Percentiles rank a stretch among this genome's conserved stretches.
phyloP scores from a whole-genome alignment of 495 filamentous ascomycete genomes.

The Penicillium dipodomyicola region DNA sequence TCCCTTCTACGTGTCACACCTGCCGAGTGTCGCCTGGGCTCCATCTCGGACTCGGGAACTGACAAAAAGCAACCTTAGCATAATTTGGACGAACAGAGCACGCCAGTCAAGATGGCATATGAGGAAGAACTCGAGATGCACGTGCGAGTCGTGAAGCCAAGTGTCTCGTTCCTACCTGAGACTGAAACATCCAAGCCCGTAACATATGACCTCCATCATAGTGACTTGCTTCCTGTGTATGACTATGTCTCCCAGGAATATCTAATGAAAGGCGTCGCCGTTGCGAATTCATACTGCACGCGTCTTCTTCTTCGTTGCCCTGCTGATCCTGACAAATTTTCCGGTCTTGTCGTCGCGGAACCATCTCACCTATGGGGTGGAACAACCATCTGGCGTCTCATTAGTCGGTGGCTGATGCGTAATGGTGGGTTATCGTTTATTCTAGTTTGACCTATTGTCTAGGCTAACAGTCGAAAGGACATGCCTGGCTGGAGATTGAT shows the following conservation, averaged over 20 bases:
- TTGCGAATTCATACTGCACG: constrained; percentile 7
- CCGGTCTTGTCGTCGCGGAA: constrained; percentile 14
- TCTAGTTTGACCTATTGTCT: not conserved
- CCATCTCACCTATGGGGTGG: constrained; percentile 14
- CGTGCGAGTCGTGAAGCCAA: not conserved
- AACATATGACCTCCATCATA: constrained; percentile 7
- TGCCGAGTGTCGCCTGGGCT: not conserved
- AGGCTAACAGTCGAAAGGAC: constrained; percentile 4
- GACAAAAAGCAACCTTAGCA: not conserved
- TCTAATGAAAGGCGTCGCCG: constrained; percentile 10
- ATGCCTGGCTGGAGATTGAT: constrained; percentile 15
- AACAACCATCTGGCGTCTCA: constrained; percentile 11
- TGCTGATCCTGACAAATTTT: constrained; percentile 4
- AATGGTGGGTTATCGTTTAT: constrained; percentile 1
- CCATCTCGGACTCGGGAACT: not conserved
- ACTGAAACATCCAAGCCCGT: constrained; percentile 13
- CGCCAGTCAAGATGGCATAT: not conserved
- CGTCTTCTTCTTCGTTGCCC: constrained; percentile 15
- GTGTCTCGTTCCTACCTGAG: constrained; percentile 7
- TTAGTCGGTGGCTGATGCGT: constrained; percentile 16
- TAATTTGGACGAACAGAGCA: not conserved
- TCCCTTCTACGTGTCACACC: not conserved
- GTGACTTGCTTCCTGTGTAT: constrained; percentile 10
- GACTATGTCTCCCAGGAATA: constrained; percentile 4
- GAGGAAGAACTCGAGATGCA: not conserved